phyloP scores from a whole-genome alignment of 257 asterid species.

The Avicennia marina region DNA sequence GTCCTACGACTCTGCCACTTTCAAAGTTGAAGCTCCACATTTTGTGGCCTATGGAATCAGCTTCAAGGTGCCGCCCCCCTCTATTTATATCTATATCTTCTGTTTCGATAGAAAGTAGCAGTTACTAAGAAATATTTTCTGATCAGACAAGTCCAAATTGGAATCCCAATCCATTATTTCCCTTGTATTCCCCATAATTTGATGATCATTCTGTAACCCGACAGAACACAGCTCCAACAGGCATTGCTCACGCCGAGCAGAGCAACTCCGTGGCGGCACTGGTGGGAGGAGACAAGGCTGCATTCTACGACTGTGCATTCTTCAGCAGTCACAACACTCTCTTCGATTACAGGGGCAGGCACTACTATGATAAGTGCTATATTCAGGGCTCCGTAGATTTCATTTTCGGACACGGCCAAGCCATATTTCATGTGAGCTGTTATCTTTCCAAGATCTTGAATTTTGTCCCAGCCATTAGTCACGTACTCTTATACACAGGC shows the following conservation, averaged over 20 bases:
- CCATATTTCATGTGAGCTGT: slow-evolving; percentile 55
- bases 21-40: slow-evolving; percentile 61
- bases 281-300: slow-evolving; percentile 63
- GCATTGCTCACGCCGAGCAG: slow-evolving; percentile 22
- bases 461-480: no score
- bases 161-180: background rate
- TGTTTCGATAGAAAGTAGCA: background rate
- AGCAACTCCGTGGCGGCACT: slow-evolving; percentile 60
- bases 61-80: slow-evolving; percentile 50
- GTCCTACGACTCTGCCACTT: slow-evolving; percentile 50
- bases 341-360: slow-evolving; percentile 67
- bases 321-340: slow-evolving; percentile 71
- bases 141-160: background rate
- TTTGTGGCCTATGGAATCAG: slow-evolving; percentile 77
- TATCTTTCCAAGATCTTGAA: background rate
- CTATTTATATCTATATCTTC: background rate
- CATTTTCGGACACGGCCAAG: slow-evolving; percentile 69
- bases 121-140: background rate
- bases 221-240: slow-evolving; percentile 57
- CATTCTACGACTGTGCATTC: slow-evolving; percentile 74
- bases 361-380: slow-evolving; percentile 67
- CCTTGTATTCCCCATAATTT: background rate
- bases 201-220: background rate
- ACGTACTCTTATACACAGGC: no score
- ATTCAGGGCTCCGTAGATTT: slow-evolving; percentile 73